Evolutionary conservation across 768 basidiomycete genomes (phyloP).

Genomic region (Trametes cubensis): DNA sequence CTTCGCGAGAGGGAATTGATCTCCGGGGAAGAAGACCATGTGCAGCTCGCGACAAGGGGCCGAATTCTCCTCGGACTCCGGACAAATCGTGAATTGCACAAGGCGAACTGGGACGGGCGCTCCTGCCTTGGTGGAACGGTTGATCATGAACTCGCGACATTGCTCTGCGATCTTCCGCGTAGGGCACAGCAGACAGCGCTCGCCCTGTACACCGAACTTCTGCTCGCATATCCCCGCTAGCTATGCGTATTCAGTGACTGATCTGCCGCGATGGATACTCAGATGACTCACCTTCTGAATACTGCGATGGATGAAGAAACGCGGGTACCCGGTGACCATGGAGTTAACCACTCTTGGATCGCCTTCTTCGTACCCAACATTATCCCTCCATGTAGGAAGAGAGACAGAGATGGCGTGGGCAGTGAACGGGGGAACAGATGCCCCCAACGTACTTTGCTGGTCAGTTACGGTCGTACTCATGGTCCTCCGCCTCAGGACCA

Average conservation of each 20-base stretch:
- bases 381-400: constrained; percentile 89
- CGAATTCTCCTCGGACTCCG: constrained; percentile 47
- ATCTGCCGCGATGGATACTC: background rate
- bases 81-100: constrained; percentile 72
- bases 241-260: constrained; percentile 43
- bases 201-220: constrained; percentile 73
- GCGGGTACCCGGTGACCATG: constrained; percentile 91
- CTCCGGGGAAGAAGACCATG: constrained; percentile 75
- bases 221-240: constrained; percentile 75
- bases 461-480: constrained; percentile 13
- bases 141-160: constrained; percentile 73
- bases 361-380: constrained; percentile 90
- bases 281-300: constrained; percentile 73
- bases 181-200: constrained; percentile 80
- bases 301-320: constrained; percentile 89
- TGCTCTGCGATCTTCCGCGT: constrained; percentile 71
- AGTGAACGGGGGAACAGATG: constrained; percentile 64
- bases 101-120: constrained; percentile 53
- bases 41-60: constrained; percentile 63
- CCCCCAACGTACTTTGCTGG: constrained; percentile 42
- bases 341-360: constrained; percentile 73
- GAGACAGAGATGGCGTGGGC: constrained; percentile 96
- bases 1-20: constrained; percentile 68
- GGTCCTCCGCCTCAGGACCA: background rate
- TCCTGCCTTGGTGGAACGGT: constrained; percentile 48